Base-by-base conservation (phyloP, 768 basidiomycete genomes). In the Rhodotorula paludigena region DNA sequence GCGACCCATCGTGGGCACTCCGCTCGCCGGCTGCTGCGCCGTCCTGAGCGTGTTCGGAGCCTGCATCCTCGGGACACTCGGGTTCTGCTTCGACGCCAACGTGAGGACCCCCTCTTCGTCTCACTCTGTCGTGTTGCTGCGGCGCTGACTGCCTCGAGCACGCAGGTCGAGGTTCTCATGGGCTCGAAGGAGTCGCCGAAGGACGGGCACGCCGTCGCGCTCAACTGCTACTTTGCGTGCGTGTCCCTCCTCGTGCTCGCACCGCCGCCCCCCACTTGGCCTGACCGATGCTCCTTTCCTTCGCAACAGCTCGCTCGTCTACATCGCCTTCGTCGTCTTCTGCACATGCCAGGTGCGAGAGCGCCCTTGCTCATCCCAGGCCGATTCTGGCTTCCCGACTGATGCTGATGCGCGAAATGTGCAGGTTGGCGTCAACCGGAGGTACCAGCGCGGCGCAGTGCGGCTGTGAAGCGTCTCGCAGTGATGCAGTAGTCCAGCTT, bases 171-270 rank as follows among this genome's bases (percentile, higher is more conserved):
- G 44, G 71, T 73, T 3, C 51, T 73, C 28, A 68, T 60, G 21
- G 67, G 71, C 9, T 56, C 57, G 5, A 63, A 61, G 7, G 66
- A 68, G 42, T 63, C 60, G 25, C 67, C 67, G 2, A 21, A 60
- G 1, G 67, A 73, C 42, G 48, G 59, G 0, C 60, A 64, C 15
- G 58, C 61, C 7, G 61, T 66, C 41, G 71, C 71, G 11, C 56
- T 66, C 60, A 65, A 73, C 57, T 73, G 71, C 67, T 73, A 63
- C 33, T 47, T 57, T 25, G 71, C 71, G 64, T 69, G 6, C 44
- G 62, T 54, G 21, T 38, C 21, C 2, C 21, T 30, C 20, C n/a
- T 38, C 30, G 23, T 35, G 47, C 52, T 30, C 32, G 12, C 44
- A 3, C 33, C 48, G 39, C 16, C 23, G 30, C 33, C 15, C 20